Base-by-base conservation (phyloP, 805 yeast species). In the Suhomyces prunicola region DNA sequence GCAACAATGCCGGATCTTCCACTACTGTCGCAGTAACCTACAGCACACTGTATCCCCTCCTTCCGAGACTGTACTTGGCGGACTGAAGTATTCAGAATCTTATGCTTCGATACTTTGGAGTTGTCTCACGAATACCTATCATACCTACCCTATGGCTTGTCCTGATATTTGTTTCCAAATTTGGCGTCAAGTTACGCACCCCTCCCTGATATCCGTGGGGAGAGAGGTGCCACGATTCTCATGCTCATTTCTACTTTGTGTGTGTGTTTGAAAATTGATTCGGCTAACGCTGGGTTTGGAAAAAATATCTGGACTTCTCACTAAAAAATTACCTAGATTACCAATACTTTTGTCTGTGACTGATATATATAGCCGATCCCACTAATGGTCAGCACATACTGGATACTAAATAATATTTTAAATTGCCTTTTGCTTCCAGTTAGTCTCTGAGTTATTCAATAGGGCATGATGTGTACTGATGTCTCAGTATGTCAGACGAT, bases 211-310 rank as follows among this genome's bases (percentile, higher is more conserved):
- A 39, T 39, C 23, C 22, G 42, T 39, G 24, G 23, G 42, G 42
- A 39, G 42, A 39, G 42, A 39, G 42, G 42, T 39, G 42, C 42
- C 42, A 19, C 42, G 42, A 39, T 39, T 39, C 42, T 19, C 42
- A 39, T 39, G 42, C 42, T 39, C 36, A 39, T 39, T 39, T 19
- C 24, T 39, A 24, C 23, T 42, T 42, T 42, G 46, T 42, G 46
- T 42, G 46, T 23, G 46, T 42, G 46, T 42, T 42, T 42, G 46
- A 42, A 42, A 23, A 42, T 7, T 42, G 42, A 42, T 42, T 42
- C 46, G 46, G 46, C 46, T 42, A 42, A 42, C n/a, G 23, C 46
- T 23, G 23, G 15, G 46, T 6, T 39, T 8, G 19, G 42, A 39
- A 39, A 39, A 39, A 39, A 39, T 39, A 39, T 17, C 6, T 39